Percentiles rank a stretch among this genome's conserved stretches.
These are phyloP conservation scores for Murraya koenigii DNA, from an alignment of 345 rosid species.

Conservation along the genomic window DNA sequence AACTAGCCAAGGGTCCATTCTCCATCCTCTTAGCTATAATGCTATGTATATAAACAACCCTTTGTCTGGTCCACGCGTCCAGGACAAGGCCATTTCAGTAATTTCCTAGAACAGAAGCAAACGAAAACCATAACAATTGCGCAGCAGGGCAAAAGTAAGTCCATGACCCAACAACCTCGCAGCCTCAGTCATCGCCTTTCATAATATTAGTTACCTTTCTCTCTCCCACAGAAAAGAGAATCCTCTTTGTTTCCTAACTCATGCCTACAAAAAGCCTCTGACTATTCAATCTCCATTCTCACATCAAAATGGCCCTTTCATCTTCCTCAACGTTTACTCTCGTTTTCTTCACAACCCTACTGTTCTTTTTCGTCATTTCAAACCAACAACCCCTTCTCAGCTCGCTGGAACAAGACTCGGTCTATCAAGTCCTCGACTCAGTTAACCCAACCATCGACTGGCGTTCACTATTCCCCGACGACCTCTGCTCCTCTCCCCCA, in stretches of 20 bases:
- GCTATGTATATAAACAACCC: no score
- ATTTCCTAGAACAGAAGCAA: neutral
- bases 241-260: neutral
- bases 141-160: neutral
- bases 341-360: constrained; percentile 25
- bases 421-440: constrained; percentile 47
- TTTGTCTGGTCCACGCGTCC: no score
- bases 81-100: neutral
- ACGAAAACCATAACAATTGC: neutral
- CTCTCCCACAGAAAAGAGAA: neutral
- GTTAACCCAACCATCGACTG: constrained; percentile 54
- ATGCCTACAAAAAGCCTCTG: neutral
- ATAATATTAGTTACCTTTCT: neutral
- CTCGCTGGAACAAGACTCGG: constrained; percentile 52
- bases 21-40: no score
- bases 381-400: constrained; percentile 39
- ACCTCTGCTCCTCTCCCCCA: constrained; percentile 63
- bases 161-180: neutral
- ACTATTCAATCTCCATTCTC: neutral
- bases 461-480: constrained; percentile 57
- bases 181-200: neutral
- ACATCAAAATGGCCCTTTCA: constrained; percentile 15
- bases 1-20: neutral
- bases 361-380: constrained; percentile 9
- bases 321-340: constrained; percentile 1